Evolutionary conservation across 1,284 basidiomycete species (phyloP), one percentile per base, ranked within the genome.

Genomic region (Moniliella sp.): DNA sequence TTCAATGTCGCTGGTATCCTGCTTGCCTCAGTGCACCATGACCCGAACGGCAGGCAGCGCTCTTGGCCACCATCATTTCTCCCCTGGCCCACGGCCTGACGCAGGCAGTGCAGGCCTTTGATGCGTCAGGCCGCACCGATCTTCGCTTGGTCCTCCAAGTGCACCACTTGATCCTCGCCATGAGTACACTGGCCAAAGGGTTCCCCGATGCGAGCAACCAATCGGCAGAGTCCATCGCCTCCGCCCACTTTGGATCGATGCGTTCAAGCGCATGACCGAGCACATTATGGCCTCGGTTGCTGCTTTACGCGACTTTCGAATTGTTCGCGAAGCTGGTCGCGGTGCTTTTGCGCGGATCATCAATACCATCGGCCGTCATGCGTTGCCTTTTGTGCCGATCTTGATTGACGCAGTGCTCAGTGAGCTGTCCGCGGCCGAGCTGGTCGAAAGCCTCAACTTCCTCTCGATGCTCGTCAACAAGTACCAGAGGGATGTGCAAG

Each of bases 391-490:
- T 47, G 80, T 91, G 31, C 80, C 83, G 4, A 66, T 74, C 14
- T 65, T 99, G 32, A 93, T 94, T 71, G 69, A 73, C 27, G 77
- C 78, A 50, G 71, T 97, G 16, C 70, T 99, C 30, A 71, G 75
- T 4, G 79, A 93, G 50, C 84, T 91, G 45, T 84, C 88, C 44
- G 76, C 82, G 1, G 72, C 75, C 4, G n/a, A 99, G 62, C 66
- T 99, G 38, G 76, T 79, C 27, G 91, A 99, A 55, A 91, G 97
- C 54, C 75, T 97, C 67, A 77, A 75, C 55, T 97, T 99, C 66
- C 76, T 97, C 35, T 75, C 75, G 5, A 66, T 93, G 13, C 66
- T 97, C 37, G 77, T 88, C 39, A 82, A 91, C 62, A 81, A 80
- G 55, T 73, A 97, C 43, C 79, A 83, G n/a, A n/a, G 69, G 43